Evolutionary conservation across 179 eudicot genomes (phyloP), one percentile per base, ranked within the genome.

Genomic region (Corrigiola litoralis): DNA sequence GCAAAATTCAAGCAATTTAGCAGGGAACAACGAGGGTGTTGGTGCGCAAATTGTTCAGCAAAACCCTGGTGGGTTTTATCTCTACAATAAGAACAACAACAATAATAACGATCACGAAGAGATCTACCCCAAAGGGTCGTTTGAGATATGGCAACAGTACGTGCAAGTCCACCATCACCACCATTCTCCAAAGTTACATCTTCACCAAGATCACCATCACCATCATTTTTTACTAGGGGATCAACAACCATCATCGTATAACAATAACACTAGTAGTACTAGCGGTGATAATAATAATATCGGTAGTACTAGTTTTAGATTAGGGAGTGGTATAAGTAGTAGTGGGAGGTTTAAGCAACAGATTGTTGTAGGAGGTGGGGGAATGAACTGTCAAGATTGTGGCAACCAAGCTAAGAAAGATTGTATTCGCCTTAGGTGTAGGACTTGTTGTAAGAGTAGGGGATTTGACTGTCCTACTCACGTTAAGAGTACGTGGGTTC

Each of bases 341-440:
- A 69, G 27, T 49, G 27, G n/a, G 58, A 59, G 65, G 47, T 69
- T 63, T 50, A 60, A 60, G 38, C 50, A 36, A 17, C 61, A 60
- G 33, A 29, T 69, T 20, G 49, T 6, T 2, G 16, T 16, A 54
- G 37, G 54, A 56, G 23, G 67, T 8, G 82, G 76, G 6, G 81
- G 81, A 0, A 69, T 86, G 48, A 88, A 85, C 29, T 91, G 97
- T 42, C 96, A 85, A 51, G 97, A 91, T 41, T 91, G 97, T 44
- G 97, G 97, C 2, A 91, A 91, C 51, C 94, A 84, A 59, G 82
- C 92, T 1, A 87, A 87, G 68, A 87, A 87, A 58, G 92, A 84
- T 34, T 87, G 92, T 50, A 27, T 23, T 0, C 87, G 84, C 46
- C 23, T 79, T 64, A 75, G 89, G 78, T 87, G 94, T 57, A 69